Base-by-base conservation (phyloP, 257 asterid genomes). In the Solanum rostratum region DNA sequence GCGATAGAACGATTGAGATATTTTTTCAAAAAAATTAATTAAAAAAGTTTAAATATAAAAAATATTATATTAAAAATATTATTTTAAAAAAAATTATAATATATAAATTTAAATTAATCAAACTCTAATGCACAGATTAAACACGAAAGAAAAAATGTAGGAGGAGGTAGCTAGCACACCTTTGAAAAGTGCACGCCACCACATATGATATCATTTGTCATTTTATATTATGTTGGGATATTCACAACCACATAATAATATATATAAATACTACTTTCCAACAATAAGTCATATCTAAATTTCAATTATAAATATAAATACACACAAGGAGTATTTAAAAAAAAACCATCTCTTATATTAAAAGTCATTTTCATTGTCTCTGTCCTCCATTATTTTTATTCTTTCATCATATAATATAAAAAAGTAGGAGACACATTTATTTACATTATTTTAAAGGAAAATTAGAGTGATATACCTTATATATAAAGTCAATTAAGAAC, bases 121-220 rank as follows among this genome's bases (percentile, higher is more conserved):
- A 5, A 4, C 2, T 30, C 2, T 30, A 30, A 30, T 30, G 4
- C 6, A 4, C 1, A 29, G 1, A 2, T 29, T 29, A 1, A 29
- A 29, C 33, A 1, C 39, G 37, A 33, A 3, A 33, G 4, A 33
- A 2, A 33, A 46, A 46, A 41, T 29, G 71, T 5, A 60, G 33
- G 12, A 24, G 55, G 12, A 22, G 15, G 27, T 50, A 18, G 73
- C 22, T n/a, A 45, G 82, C 62, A 49, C 82, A 49, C 27, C 63
- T 27, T 76, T 76, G 82, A 76, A 76, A 76, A 78, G 63, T 50
- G 63, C 82, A 78, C 41, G 45, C 18, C 60, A 50, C 45, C 82
- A 50, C 27, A 49, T 50, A 74, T 74, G 37, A 74, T 46, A 27
- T 27, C 41, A 63, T 30, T 62, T 49, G 63, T 50, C 29, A 78